Conservation (phyloP, 371 early-diverging fungal species). For the Rhizopus sp. region DNA sequence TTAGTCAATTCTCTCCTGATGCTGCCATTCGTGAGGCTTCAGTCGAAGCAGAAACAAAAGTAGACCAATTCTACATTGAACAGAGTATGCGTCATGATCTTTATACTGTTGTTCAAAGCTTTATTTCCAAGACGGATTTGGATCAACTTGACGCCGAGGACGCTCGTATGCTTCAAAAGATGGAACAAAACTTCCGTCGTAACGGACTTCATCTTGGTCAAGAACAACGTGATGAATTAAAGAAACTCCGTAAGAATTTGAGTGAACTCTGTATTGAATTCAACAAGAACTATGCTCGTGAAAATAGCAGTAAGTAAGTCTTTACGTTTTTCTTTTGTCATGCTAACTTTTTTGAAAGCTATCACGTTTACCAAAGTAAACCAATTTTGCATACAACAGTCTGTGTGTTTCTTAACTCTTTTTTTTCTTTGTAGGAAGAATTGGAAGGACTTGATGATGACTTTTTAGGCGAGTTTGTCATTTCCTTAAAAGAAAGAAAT, state of each 20-base stretch:
- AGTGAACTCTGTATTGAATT: constrained; percentile 70
- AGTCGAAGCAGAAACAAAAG: constrained; percentile 61
- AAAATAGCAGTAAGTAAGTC: constrained; percentile 47
- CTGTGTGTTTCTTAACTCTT: background rate
- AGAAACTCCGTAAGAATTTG: constrained; percentile 64
- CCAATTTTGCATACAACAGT: background rate
- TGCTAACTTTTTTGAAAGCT: constrained; percentile 21
- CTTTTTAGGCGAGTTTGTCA: constrained; percentile 55
- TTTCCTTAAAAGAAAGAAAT: constrained; percentile 4
- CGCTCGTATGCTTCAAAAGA: constrained; percentile 65
- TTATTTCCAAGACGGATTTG: constrained; percentile 56
- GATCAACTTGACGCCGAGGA: constrained; percentile 59
- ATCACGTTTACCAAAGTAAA: constrained; percentile 48
- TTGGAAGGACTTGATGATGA: constrained; percentile 77
- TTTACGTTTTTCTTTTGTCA: background rate
- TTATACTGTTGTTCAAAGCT: constrained; percentile 61
- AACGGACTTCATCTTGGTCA: constrained; percentile 71
- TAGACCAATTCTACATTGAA: constrained; percentile 75
- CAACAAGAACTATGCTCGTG: constrained; percentile 64
- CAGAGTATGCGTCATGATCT: constrained; percentile 78
- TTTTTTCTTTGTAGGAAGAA: constrained; percentile 55
- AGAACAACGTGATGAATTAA: constrained; percentile 63
- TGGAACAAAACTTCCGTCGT: constrained; percentile 64
- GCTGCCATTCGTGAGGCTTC: constrained; percentile 74
- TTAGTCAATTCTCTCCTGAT: constrained; percentile 70